phyloP scores from a whole-genome alignment of 371 early-diverging fungal genomes.

The Rhizopus sp. region DNA sequence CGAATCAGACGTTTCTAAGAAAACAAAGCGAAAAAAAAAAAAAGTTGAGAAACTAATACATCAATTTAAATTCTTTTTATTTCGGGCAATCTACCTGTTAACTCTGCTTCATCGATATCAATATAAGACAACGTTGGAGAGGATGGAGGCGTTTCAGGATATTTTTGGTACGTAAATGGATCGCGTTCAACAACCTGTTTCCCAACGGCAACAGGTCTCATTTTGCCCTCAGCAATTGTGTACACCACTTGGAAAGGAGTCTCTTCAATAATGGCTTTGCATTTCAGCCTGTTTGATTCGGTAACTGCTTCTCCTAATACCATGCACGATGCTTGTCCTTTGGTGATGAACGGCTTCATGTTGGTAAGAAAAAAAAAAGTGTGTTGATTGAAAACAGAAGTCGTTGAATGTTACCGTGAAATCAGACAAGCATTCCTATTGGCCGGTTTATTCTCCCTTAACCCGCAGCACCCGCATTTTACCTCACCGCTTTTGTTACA shows the following conservation, averaged over 20 bases:
- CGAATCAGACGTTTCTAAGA: not conserved
- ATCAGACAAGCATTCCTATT: conserved; percentile 2
- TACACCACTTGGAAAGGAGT: conserved; percentile 6
- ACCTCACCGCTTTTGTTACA: no score
- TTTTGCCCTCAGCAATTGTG: conserved; percentile 2
- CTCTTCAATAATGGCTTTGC: conserved; percentile 10
- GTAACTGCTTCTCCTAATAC: conserved; percentile 9
- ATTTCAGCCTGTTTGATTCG: conserved; percentile 9
- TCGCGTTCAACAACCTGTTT: conserved; percentile 5
- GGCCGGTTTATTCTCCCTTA: not conserved
- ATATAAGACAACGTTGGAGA: conserved; percentile 2
- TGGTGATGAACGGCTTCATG: conserved; percentile 3
- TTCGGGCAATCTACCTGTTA: conserved; percentile 2
- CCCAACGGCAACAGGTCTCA: conserved; percentile 1
- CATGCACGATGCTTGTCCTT: conserved; percentile 4
- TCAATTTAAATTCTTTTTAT: not conserved
- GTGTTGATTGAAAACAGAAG: not conserved
- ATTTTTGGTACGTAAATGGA: conserved; percentile 6
- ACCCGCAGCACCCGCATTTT: not conserved
- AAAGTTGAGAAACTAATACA: conserved; percentile 6
- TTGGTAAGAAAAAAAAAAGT: conserved; percentile 3
- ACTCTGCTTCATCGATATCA: conserved; percentile 3
- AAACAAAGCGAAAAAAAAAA: not conserved
- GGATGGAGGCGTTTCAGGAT: conserved; percentile 8
- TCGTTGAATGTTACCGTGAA: conserved; percentile 1